A percentile compares a stretch with the other conserved stretches of the same genome.
These are phyloP conservation scores for Omphalotus olearius DNA, from an alignment of 1,284 basidiomycete genomes.

Conservation along the genomic window DNA sequence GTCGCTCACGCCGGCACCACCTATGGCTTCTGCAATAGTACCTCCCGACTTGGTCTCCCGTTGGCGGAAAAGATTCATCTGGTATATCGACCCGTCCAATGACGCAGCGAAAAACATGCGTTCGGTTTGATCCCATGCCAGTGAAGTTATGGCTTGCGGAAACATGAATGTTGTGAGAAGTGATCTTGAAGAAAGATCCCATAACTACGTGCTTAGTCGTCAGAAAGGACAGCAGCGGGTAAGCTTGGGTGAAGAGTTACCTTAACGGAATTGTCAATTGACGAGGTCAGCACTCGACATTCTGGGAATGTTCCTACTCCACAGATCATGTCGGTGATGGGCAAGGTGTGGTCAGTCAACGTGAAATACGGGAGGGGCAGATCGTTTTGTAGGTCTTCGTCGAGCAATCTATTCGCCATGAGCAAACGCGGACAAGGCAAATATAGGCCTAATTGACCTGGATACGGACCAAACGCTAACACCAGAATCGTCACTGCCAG, in stretches of 20 bases:
- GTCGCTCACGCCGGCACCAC: constrained; percentile 69
- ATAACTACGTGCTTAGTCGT: constrained; percentile 44
- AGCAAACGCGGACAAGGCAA: constrained; percentile 7
- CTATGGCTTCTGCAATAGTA: constrained; percentile 62
- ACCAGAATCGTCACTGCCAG: constrained; percentile 87
- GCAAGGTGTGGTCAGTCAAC: constrained; percentile 88
- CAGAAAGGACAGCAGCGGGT: constrained; percentile 11
- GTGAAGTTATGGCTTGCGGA: constrained; percentile 61
- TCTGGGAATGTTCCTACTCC: constrained; percentile 78
- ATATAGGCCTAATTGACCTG: constrained; percentile 49
- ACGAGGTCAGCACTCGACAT: constrained; percentile 77
- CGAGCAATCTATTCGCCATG: constrained; percentile 51
- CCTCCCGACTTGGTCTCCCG: constrained; percentile 44
- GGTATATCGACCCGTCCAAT: constrained; percentile 67
- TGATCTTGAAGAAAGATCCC: constrained; percentile 75
- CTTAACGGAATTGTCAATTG: constrained; percentile 91
- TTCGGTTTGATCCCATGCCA: constrained; percentile 83
- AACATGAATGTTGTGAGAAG: constrained; percentile 87
- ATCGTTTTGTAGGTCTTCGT: constrained; percentile 66
- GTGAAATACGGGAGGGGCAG: constrained; percentile 75
- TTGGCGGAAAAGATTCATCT: constrained; percentile 77
- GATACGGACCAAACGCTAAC: constrained; percentile 88
- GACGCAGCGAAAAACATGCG: constrained; percentile 85
- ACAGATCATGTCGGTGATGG: constrained; percentile 78
- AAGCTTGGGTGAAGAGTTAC: constrained; percentile 33